Conservation (phyloP, 2,329 filamentous ascomycete species). For the Pyrenophora tritici-repentis region DNA sequence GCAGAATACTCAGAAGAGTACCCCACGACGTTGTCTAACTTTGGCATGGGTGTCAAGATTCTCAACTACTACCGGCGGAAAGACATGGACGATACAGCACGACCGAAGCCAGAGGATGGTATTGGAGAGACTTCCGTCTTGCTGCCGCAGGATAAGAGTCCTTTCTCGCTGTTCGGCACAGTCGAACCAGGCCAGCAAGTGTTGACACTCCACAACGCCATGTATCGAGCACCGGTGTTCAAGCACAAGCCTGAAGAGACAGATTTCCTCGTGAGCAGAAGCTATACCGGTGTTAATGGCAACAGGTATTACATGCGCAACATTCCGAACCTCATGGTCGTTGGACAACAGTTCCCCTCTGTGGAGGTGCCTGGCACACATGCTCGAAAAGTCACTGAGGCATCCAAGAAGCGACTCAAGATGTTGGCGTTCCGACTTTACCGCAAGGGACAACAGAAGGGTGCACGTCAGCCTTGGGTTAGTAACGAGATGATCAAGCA, state of each 20-base stretch:
- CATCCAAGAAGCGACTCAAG: constrained; percentile 94
- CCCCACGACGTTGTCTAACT: constrained; percentile 89
- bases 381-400: constrained; percentile 92
- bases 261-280: constrained; percentile 87
- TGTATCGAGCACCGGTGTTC: constrained; percentile 95
- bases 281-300: constrained; percentile 76
- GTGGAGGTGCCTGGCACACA: constrained; percentile 92
- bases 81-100: constrained; percentile 72
- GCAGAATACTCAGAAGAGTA: constrained; percentile 96
- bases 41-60: constrained; percentile 94
- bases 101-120: constrained; percentile 70
- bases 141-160: constrained; percentile 91
- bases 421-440: constrained; percentile 94
- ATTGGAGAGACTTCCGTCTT: constrained; percentile 88
- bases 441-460: constrained; percentile 70
- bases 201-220: constrained; percentile 88
- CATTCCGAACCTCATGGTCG: constrained; percentile 87
- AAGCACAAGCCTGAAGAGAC: constrained; percentile 76
- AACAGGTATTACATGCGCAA: constrained; percentile 82
- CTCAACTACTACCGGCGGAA: constrained; percentile 96
- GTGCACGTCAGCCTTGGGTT: constrained; percentile 78
- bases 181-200: constrained; percentile 90
- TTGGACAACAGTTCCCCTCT: constrained; percentile 90
- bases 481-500: constrained; percentile 65
- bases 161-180: constrained; percentile 92